Conservation (phyloP, 2,329 filamentous ascomycete genomes). For the Aureobasidium sp. region DNA sequence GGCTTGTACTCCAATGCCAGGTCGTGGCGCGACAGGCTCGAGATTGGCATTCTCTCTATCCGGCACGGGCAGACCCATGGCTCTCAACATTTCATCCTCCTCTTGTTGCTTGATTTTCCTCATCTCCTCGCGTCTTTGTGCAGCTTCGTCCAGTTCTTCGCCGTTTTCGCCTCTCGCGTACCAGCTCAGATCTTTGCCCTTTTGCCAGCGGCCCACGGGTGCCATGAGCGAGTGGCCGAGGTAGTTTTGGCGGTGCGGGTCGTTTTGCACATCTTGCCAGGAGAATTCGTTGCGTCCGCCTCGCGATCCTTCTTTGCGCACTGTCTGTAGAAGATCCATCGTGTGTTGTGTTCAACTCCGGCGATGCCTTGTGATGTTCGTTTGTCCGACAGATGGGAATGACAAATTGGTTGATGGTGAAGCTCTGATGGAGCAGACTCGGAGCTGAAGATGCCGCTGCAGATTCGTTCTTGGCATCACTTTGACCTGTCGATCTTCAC, state of each 20-base stretch:
- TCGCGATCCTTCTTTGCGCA: slow-evolving; percentile 82
- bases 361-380: too few species aligned
- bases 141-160: slow-evolving; percentile 42
- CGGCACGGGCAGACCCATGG: slow-evolving; percentile 64
- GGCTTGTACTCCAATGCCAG: slow-evolving; percentile 21
- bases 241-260: slow-evolving; percentile 79
- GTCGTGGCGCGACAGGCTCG: slow-evolving; percentile 22
- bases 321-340: slow-evolving; percentile 90
- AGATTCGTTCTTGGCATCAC: too few species aligned
- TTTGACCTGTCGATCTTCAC: too few species aligned
- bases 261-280: slow-evolving; percentile 88
- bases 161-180: slow-evolving; percentile 49
- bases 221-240: slow-evolving; percentile 89
- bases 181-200: slow-evolving; percentile 60
- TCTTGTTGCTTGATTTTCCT: slow-evolving; percentile 75
- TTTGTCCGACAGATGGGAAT: too few species aligned
- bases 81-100: slow-evolving; percentile 77
- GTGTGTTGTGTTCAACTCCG: slow-evolving; percentile 12
- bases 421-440: too few species aligned
- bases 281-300: slow-evolving; percentile 87
- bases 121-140: slow-evolving; percentile 61
- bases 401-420: too few species aligned
- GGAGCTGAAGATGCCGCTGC: too few species aligned
- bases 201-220: slow-evolving; percentile 82
- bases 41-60: slow-evolving; percentile 38